These are phyloP conservation scores for Tuber melanosporum DNA, from an alignment of 495 filamentous ascomycete species.

Conservation along the genomic window DNA sequence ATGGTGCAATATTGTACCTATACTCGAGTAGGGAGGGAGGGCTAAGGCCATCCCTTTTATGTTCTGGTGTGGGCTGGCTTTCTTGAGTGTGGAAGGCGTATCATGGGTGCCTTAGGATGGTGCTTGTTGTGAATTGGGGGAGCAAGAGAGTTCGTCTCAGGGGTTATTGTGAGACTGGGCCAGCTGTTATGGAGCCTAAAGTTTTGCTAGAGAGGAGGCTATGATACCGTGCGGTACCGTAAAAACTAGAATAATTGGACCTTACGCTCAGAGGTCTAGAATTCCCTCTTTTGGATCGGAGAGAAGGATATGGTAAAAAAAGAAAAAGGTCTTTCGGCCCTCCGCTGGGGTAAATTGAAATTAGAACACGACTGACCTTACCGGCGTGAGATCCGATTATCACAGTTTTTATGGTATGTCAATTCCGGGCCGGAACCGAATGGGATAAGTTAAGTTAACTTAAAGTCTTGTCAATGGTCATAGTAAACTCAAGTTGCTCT, in stretches of 20 bases:
- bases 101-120: not conserved
- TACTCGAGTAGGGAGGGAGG: not conserved
- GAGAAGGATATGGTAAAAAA: no score
- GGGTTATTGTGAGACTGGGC: not conserved
- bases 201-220: not conserved
- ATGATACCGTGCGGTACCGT: not conserved
- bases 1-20: not conserved
- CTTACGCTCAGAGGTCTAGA: no score
- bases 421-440: not conserved
- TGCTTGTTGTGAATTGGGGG: not conserved
- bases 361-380: no score
- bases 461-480: not conserved
- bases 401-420: not conserved
- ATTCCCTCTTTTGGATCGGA: no score
- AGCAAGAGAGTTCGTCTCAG: not conserved
- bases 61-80: not conserved
- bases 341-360: no score
- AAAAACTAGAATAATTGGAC: no score
- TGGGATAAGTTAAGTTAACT: no score
- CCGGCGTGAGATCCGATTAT: no score
- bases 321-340: no score
- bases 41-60: not conserved
- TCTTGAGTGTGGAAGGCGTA: not conserved
- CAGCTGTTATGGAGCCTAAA: not conserved
- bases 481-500: not conserved